phyloP scores from a whole-genome alignment of 495 filamentous ascomycete genomes.

The Thozetella sp. region DNA sequence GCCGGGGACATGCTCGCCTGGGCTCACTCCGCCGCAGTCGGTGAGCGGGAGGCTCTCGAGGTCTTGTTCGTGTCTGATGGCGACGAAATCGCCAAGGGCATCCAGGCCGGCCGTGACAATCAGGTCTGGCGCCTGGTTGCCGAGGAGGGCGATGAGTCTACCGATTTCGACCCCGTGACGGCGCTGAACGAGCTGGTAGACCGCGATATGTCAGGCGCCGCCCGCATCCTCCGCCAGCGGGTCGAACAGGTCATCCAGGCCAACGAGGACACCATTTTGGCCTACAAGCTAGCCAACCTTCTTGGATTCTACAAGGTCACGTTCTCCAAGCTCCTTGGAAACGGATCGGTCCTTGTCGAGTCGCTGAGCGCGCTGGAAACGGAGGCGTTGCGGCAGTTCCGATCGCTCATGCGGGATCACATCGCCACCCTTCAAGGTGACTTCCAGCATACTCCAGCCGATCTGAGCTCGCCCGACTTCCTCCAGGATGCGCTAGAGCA shows the following conservation, averaged over 20 bases:
- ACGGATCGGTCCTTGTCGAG: conserved; percentile 69
- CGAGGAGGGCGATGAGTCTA: conserved; percentile 56
- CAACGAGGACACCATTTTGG: conserved; percentile 85
- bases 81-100: conserved; percentile 84
- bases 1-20: conserved; percentile 98
- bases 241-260: conserved; percentile 90
- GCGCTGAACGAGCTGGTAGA: conserved; percentile 88
- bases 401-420: conserved; percentile 75
- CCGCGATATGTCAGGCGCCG: conserved; percentile 78
- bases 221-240: conserved; percentile 75
- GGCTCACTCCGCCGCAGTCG: conserved; percentile 91
- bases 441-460: conserved; percentile 60
- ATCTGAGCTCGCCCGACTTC: conserved; percentile 83
- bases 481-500: conserved; percentile 77
- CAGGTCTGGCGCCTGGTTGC: conserved; percentile 77
- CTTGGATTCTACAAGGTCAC: conserved; percentile 87
- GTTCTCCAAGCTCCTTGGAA: conserved; percentile 76
- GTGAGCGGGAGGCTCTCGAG: conserved; percentile 91
- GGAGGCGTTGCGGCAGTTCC: conserved; percentile 82
- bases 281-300: conserved; percentile 88
- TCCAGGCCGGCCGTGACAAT: conserved; percentile 82
- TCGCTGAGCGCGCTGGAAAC: conserved; percentile 67
- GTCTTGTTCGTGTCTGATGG: conserved; percentile 88
- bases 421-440: conserved; percentile 73
- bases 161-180: conserved; percentile 76